Percentiles rank a stretch among this genome's conserved stretches.
Conservation (phyloP, 75 land plant species). For the Gnetum montanum region DNA sequence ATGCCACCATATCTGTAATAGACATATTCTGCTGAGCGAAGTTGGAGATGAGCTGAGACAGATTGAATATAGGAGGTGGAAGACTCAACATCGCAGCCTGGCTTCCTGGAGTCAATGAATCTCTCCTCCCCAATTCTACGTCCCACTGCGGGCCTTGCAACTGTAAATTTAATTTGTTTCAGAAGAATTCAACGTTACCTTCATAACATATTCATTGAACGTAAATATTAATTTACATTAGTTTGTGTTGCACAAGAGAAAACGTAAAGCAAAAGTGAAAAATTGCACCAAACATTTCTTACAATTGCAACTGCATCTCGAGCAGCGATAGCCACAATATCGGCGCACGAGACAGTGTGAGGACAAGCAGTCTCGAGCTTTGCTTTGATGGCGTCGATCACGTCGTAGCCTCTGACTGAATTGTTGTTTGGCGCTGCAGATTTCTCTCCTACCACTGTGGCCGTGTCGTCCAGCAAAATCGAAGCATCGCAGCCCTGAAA, state of each 20-base stretch:
- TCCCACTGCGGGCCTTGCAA: conserved; percentile 25
- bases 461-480: conserved; percentile 8
- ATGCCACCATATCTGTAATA: conserved; percentile 25
- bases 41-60: conserved; percentile 11
- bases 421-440: neutral
- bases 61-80: conserved; percentile 22
- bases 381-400: neutral
- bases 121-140: conserved; percentile 30
- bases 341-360: neutral
- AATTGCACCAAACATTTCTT: neutral
- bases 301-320: neutral
- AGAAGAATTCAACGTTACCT: neutral
- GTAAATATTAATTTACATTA: neutral
- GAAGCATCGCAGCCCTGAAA: conserved; percentile 17
- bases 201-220: neutral
- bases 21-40: conserved; percentile 14
- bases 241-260: neutral
- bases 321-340: neutral
- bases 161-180: neutral
- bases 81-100: conserved; percentile 8
- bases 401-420: neutral
- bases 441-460: neutral
- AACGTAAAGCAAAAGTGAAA: neutral
- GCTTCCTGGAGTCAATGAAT: conserved; percentile 10
- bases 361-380: neutral